These are phyloP conservation scores for Raffaelea arxii DNA, from an alignment of 2,329 filamentous ascomycete genomes.

Conservation along the genomic window DNA sequence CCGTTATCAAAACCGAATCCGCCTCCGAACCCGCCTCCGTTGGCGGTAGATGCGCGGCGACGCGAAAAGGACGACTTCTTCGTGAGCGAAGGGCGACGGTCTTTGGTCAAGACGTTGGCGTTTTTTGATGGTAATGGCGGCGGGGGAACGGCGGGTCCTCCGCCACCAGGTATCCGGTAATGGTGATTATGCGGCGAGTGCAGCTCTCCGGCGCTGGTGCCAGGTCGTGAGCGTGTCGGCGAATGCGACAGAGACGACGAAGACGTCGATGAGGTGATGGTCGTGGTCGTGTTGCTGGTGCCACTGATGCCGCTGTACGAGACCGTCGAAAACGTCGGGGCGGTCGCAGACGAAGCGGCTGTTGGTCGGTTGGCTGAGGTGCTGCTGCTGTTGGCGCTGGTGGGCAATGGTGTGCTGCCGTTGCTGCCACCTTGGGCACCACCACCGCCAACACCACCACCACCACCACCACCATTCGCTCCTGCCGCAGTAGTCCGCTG, in stretches of 20 bases:
- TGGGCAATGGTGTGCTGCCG: too few species aligned
- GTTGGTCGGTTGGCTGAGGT: too few species aligned
- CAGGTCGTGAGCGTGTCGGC: slow-evolving; percentile 19
- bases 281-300: slow-evolving; percentile 11
- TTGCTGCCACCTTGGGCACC: too few species aligned
- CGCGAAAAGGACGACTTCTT: slow-evolving; percentile 44
- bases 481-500: background rate
- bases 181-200: slow-evolving; percentile 3
- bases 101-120: slow-evolving; percentile 27
- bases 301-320: slow-evolving; percentile 8
- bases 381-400: too few species aligned
- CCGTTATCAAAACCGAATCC: background rate
- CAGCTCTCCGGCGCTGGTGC: slow-evolving; percentile 25
- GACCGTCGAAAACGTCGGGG: slow-evolving; percentile 13
- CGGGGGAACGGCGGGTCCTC: slow-evolving; percentile 7
- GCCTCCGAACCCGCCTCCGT: slow-evolving; percentile 12
- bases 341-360: background rate
- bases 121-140: background rate
- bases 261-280: slow-evolving; percentile 9
- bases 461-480: background rate
- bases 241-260: slow-evolving; percentile 4
- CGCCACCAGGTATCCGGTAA: too few species aligned
- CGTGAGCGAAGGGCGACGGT: slow-evolving; percentile 42
- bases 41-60: slow-evolving; percentile 27
- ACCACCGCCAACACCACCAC: too few species aligned